Percentiles rank a stretch among this genome's conserved stretches.
Evolutionary conservation across 345 rosid genomes (phyloP).

Genomic region (Salix dunnii): DNA sequence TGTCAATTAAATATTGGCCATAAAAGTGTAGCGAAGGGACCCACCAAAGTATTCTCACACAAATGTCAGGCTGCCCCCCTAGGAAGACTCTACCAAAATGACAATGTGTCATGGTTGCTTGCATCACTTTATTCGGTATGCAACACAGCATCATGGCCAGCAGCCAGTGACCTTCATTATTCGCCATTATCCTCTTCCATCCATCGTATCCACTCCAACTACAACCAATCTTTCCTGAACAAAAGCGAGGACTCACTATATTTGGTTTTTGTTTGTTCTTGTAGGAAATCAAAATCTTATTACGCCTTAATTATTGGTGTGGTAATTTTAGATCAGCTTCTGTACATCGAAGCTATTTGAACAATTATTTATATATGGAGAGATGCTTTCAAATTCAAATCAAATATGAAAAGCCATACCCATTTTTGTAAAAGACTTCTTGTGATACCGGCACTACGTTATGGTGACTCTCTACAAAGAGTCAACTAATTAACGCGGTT

Average conservation of each 20-base stretch:
- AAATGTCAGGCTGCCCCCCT: too few species aligned
- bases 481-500: background rate
- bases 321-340: background rate
- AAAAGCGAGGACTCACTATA: background rate
- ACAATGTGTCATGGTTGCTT: background rate
- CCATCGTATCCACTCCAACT: background rate
- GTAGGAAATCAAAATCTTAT: too few species aligned
- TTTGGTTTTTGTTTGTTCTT: too few species aligned
- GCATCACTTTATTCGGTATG: background rate
- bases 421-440: background rate
- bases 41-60: too few species aligned
- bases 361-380: too few species aligned
- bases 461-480: background rate
- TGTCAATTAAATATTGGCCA: too few species aligned
- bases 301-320: too few species aligned
- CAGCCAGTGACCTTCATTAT: background rate
- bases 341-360: background rate
- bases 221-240: background rate
- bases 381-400: background rate
- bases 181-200: background rate
- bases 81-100: background rate
- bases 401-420: background rate
- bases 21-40: too few species aligned
- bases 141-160: background rate
- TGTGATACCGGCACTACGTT: background rate